phyloP scores from a whole-genome alignment of 768 basidiomycete genomes.

The Jaapia argillacea region DNA sequence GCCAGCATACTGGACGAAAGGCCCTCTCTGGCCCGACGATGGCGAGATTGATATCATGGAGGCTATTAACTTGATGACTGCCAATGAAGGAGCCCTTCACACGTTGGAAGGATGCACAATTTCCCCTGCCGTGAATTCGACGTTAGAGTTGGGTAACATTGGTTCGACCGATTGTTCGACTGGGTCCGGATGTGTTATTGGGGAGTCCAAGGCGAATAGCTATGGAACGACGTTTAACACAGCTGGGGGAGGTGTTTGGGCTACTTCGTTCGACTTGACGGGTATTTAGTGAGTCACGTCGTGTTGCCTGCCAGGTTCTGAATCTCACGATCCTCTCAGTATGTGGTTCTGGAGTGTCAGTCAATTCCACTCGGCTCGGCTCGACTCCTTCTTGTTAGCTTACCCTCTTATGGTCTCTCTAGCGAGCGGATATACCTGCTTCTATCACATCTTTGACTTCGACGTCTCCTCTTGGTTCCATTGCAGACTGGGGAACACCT shows the following conservation, averaged over 20 bases:
- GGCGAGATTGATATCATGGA: slow-evolving; percentile 35
- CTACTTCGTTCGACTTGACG: slow-evolving; percentile 54
- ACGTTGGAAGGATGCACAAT: slow-evolving; percentile 5
- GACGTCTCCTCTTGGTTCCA: slow-evolving; percentile 27
- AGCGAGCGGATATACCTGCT: slow-evolving; percentile 28
- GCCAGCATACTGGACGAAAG: slow-evolving; percentile 1
- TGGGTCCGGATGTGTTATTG: slow-evolving; percentile 25
- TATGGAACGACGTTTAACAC: slow-evolving; percentile 31
- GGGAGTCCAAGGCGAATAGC: slow-evolving; percentile 24
- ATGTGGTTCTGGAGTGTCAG: slow-evolving; percentile 34
- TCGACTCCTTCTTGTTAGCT: neutral
- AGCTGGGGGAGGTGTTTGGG: slow-evolving; percentile 54
- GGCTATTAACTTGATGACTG: neutral
- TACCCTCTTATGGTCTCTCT: neutral
- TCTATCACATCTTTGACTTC: slow-evolving; percentile 26
- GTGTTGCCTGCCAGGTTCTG: neutral
- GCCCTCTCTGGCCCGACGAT: neutral
- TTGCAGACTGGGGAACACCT: slow-evolving; percentile 37
- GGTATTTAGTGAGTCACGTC: slow-evolving; percentile 33
- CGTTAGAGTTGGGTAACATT: slow-evolving; percentile 7
- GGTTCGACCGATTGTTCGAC: slow-evolving; percentile 16
- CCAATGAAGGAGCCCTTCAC: slow-evolving; percentile 1
- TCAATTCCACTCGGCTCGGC: slow-evolving; percentile 9
- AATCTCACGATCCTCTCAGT: slow-evolving; percentile 11
- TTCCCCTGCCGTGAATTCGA: neutral